Conservation (phyloP, 768 basidiomycete species). For the Pholiota conissans region DNA sequence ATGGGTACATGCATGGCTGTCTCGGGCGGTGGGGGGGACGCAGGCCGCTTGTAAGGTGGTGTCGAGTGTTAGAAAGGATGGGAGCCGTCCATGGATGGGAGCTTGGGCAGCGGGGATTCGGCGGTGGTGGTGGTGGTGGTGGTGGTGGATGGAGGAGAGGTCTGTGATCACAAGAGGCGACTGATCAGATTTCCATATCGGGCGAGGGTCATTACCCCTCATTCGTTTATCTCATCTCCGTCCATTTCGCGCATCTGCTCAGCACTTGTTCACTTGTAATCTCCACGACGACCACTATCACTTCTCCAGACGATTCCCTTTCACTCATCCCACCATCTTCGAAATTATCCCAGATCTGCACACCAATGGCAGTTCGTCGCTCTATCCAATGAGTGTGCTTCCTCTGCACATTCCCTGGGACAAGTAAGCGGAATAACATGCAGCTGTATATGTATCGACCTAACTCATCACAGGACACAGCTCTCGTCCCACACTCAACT, state of each 20-base stretch:
- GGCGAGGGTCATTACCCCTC: constrained; percentile 7
- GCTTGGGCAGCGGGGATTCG: constrained; percentile 1
- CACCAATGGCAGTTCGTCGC: background rate
- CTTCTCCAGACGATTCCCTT: background rate
- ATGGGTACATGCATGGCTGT: constrained; percentile 49
- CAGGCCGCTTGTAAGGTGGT: constrained; percentile 1
- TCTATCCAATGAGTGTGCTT: background rate
- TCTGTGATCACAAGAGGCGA: constrained; percentile 16
- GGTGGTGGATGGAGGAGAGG: constrained; percentile 16
- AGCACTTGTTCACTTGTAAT: background rate
- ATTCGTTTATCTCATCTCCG: constrained; percentile 35
- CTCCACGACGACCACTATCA: constrained; percentile 5
- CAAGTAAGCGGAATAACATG: background rate
- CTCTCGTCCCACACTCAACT: background rate
- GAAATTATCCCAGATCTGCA: background rate
- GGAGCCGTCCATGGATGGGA: constrained; percentile 1
- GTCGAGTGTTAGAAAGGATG: background rate
- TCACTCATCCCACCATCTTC: background rate
- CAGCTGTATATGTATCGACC: background rate
- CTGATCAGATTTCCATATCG: constrained; percentile 23
- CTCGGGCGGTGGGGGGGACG: constrained; percentile 15
- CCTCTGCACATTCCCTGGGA: background rate
- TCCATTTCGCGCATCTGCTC: constrained; percentile 23
- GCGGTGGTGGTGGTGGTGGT: constrained; percentile 13
- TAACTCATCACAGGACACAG: background rate